Conservation (phyloP, 169 alveolate species). For the Eimeria praecox region DNA sequence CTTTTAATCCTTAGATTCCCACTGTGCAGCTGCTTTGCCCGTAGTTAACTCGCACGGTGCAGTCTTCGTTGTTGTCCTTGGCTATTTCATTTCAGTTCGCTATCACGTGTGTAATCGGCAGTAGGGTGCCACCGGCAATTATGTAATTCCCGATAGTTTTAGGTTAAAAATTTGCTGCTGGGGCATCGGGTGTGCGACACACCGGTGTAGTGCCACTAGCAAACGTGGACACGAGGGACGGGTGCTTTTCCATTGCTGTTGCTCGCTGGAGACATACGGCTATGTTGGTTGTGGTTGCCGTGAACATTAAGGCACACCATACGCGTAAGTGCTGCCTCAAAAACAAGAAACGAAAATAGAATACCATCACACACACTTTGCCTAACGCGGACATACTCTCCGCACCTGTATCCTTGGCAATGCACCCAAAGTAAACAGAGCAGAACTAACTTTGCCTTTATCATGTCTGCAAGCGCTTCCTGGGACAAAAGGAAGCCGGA, state of each 20-base stretch:
- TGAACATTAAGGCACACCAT: background rate
- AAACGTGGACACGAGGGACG: background rate
- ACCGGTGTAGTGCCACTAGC: too few species aligned
- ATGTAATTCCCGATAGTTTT: too few species aligned
- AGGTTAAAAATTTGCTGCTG: too few species aligned
- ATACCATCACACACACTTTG: background rate
- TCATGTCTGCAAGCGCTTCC: background rate
- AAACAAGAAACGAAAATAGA: background rate
- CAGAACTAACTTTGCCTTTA: background rate
- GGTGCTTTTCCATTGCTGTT: background rate
- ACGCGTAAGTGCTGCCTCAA: background rate
- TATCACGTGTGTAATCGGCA: too few species aligned
- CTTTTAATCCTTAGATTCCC: background rate
- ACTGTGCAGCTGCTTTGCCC: background rate
- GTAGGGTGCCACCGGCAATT: too few species aligned
- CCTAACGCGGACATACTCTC: background rate
- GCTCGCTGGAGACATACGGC: background rate
- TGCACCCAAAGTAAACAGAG: background rate
- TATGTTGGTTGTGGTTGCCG: background rate
- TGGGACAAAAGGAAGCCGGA: background rate
- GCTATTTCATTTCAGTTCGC: too few species aligned
- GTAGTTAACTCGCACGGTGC: too few species aligned
- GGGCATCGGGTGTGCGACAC: too few species aligned
- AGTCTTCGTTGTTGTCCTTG: too few species aligned
- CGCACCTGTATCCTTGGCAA: background rate